phyloP scores from a whole-genome alignment of 805 yeast genomes.

The Candida dendrica region DNA sequence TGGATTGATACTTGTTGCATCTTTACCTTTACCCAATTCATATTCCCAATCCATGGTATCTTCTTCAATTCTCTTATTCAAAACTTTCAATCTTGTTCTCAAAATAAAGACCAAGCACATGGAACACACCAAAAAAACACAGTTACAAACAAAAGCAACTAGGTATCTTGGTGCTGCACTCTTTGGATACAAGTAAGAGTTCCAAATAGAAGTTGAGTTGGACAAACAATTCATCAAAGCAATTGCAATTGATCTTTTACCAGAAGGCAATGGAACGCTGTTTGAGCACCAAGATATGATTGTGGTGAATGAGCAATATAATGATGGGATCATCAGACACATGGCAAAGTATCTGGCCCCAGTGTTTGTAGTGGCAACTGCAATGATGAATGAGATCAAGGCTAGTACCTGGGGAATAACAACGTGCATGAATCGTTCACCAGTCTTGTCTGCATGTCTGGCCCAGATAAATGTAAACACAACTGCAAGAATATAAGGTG shows the following conservation, averaged over 20 bases:
- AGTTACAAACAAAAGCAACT: slow-evolving; percentile 40
- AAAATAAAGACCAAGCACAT: slow-evolving; percentile 31
- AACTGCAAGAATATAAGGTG: slow-evolving; percentile 49
- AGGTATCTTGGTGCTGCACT: slow-evolving; percentile 38
- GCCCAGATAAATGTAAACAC: slow-evolving; percentile 45
- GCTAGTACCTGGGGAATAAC: slow-evolving; percentile 34
- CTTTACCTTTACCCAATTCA: slow-evolving; percentile 37
- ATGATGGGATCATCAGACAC: slow-evolving; percentile 51
- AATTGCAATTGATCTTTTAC: slow-evolving; percentile 51
- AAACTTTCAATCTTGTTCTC: slow-evolving; percentile 28
- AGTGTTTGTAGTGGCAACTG: slow-evolving; percentile 42
- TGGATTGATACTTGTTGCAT: slow-evolving; percentile 34
- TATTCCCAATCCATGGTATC: slow-evolving; percentile 44
- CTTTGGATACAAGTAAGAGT: slow-evolving; percentile 42
- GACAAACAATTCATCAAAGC: slow-evolving; percentile 51
- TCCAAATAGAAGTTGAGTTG: slow-evolving; percentile 51
- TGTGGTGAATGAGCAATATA: slow-evolving; percentile 47
- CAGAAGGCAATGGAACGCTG: slow-evolving; percentile 49
- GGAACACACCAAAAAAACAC: slow-evolving; percentile 37
- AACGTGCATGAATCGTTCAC: slow-evolving; percentile 48
- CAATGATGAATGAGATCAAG: slow-evolving; percentile 38
- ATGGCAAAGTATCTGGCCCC: slow-evolving; percentile 55
- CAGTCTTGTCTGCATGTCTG: slow-evolving; percentile 47
- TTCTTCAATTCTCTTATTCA: slow-evolving; percentile 34
- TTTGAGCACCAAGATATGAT: slow-evolving; percentile 51